These are phyloP conservation scores for Isoetes engelmannii DNA, from an alignment of 83 land plant genomes.

Conservation along the genomic window DNA sequence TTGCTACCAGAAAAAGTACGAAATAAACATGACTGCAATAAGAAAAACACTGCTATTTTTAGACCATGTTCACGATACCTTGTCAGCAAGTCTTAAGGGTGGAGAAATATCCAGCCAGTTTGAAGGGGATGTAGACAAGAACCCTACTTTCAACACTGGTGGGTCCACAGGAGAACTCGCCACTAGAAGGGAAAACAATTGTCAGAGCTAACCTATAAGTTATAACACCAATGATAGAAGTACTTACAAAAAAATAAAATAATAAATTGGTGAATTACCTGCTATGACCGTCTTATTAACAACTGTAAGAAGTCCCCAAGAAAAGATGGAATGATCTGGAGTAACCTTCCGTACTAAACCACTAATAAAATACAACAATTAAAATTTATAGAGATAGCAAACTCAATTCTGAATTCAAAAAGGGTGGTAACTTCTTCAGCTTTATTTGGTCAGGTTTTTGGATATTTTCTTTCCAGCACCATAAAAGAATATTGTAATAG, in stretches of 20 bases:
- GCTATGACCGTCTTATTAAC: slow-evolving; percentile 63
- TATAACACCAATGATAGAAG: background rate
- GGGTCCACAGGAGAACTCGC: slow-evolving; percentile 54
- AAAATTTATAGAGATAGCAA: background rate
- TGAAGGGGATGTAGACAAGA: slow-evolving; percentile 23
- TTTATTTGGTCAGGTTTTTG: no score
- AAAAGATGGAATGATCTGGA: slow-evolving; percentile 52
- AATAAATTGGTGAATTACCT: slow-evolving; percentile 27
- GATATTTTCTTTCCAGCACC: no score
- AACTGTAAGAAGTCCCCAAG: slow-evolving; percentile 72
- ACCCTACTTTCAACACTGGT: slow-evolving; percentile 51
- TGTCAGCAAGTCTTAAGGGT: slow-evolving; percentile 37
- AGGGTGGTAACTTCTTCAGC: no score
- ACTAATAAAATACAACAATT: slow-evolving; percentile 41
- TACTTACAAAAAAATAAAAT: background rate
- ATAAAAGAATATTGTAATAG: no score
- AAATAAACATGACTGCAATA: no score
- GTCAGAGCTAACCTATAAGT: background rate
- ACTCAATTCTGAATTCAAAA: background rate
- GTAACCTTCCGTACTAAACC: slow-evolving; percentile 49
- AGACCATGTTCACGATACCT: slow-evolving; percentile 35
- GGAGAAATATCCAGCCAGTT: slow-evolving; percentile 67
- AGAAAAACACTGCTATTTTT: no score
- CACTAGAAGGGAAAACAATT: slow-evolving; percentile 28
- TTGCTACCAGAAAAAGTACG: no score